Conservation (phyloP, 2,329 filamentous ascomycete genomes). For the Ciborinia camelliae region DNA sequence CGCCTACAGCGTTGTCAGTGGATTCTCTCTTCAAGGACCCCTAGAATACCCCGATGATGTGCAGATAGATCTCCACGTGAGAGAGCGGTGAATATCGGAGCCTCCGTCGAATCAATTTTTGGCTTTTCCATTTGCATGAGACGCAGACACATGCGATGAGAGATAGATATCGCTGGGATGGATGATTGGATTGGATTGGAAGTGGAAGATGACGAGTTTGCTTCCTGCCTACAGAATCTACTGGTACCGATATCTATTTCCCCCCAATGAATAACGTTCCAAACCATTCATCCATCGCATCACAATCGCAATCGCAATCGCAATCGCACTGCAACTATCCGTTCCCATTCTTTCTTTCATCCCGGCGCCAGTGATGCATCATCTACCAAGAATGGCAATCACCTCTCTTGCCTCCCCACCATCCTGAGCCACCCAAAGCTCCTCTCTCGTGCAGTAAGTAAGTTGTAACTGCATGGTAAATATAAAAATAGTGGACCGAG, state of each 20-base stretch:
- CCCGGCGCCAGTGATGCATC: neutral
- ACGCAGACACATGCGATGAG: no score
- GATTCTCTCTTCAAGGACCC: neutral
- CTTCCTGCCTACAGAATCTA: neutral
- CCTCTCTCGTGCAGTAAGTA: slow-evolving; percentile 4
- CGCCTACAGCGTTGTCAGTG: slow-evolving; percentile 9
- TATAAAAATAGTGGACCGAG: neutral
- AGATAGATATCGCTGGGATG: neutral
- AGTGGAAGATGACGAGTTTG: neutral
- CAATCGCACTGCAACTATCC: neutral
- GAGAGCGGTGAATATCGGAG: slow-evolving; percentile 11
- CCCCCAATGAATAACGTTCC: neutral
- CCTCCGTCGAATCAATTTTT: no score
- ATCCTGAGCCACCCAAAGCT: neutral
- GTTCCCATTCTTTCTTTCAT: neutral
- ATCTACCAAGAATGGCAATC: slow-evolving; percentile 8
- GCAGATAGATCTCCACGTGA: slow-evolving; percentile 1
- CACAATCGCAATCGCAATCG: neutral
- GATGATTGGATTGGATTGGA: neutral
- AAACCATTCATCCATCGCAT: neutral
- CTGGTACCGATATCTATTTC: no score
- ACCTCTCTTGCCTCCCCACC: slow-evolving; percentile 10
- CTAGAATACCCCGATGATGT: slow-evolving; percentile 6
- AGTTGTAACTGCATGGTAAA: neutral
- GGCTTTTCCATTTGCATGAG: no score